These are phyloP conservation scores for Chytridium lagenaria DNA, from an alignment of 371 early-diverging fungal species.

Conservation along the genomic window DNA sequence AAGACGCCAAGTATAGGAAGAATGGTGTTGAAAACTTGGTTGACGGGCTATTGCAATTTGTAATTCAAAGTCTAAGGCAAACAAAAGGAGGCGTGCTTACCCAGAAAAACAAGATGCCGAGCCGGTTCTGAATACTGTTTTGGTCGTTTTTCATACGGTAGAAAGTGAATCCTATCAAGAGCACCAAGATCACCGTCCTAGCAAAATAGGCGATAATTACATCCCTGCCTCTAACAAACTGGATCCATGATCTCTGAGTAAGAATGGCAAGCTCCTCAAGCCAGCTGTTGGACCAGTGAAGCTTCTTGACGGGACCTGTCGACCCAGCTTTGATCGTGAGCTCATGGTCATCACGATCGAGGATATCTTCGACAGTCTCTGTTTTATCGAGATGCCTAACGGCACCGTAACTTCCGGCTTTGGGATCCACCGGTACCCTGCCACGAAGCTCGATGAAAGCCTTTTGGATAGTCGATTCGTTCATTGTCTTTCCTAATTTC, in stretches of 20 bases:
- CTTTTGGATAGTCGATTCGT: slow-evolving; percentile 37
- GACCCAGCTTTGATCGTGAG: too few species aligned
- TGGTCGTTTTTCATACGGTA: slow-evolving; percentile 32
- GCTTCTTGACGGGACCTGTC: neutral
- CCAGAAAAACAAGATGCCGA: slow-evolving; percentile 53
- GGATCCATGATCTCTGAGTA: slow-evolving; percentile 39
- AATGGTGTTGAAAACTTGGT: slow-evolving; percentile 49
- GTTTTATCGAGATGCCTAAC: neutral
- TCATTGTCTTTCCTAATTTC: too few species aligned
- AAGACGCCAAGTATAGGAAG: slow-evolving; percentile 53
- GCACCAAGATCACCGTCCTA: slow-evolving; percentile 44
- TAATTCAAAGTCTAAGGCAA: neutral
- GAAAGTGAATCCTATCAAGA: slow-evolving; percentile 44
- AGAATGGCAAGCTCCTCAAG: slow-evolving; percentile 41
- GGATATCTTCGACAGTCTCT: neutral
- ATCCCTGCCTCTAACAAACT: slow-evolving; percentile 35
- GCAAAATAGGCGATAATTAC: slow-evolving; percentile 39
- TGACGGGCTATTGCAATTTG: slow-evolving; percentile 45
- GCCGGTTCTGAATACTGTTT: slow-evolving; percentile 47
- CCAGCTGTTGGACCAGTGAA: slow-evolving; percentile 29
- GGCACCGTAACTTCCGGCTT: neutral
- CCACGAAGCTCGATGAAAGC: slow-evolving; percentile 21
- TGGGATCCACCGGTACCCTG: neutral
- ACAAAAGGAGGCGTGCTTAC: neutral
- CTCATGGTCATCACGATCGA: neutral